Base-by-base conservation (phyloP, 1,284 basidiomycete species). In the Heterobasidion annosum region DNA sequence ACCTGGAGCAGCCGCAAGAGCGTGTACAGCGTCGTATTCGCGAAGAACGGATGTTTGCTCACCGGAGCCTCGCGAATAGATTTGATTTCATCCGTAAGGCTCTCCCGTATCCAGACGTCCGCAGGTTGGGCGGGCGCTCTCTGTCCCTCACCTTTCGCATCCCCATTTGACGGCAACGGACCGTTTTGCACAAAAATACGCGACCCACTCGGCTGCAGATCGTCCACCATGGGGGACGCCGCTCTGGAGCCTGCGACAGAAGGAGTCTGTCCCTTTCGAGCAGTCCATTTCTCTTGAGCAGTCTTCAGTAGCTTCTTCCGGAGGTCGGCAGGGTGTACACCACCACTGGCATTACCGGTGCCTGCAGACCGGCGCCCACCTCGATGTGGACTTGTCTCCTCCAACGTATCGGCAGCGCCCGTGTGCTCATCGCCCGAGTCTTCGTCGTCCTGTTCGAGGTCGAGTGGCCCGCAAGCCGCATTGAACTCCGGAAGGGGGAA, bases 21-120 rank as follows among this genome's bases (percentile, higher is more conserved):
- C 16, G 91, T 88, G 72, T 98, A 99, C 68, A 94, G 92, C 45
- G 92, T 88, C 56, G 91, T 93, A 72, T 98, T 96, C 61, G 84
- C 83, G 70, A 97, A 98, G 72, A 98, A 93, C 37, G 85, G 84
- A 54, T 66, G 68, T 48, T 77, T 66, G 46, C 67, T 67, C 49
- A 70, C 63, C 49, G 58, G 63, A 46, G 62, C 62, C 57, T 67
- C 69, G 33, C 73, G 55, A 25, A 48, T 50, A 47, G 52, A 56
- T 15, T 68, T 65, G 3, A 56, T 54, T 10, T 54, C 57, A 13
- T 58, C 58, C 7, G 54, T 59, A 51, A 62, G 57, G 53, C 58
- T 54, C 57, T 83, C 84, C 53, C 70, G 73, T 54, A 86, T 79
- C 85, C 86, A 88, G 19, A 79, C 65, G 62, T 85, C 46, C 8